Conservation (phyloP, 768 basidiomycete species). For the Suillus weaverae region DNA sequence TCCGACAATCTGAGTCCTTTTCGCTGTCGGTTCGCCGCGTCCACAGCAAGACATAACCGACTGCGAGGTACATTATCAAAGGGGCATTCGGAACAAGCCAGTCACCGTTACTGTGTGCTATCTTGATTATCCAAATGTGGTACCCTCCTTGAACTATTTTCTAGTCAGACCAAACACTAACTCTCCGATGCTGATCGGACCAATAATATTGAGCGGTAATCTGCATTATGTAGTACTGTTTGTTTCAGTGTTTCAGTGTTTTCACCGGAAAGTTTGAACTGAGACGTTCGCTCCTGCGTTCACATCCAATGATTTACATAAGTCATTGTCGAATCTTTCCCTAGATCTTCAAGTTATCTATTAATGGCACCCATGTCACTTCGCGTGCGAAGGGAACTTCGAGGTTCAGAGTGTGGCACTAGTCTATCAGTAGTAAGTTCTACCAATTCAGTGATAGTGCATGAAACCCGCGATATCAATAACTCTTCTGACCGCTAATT, state of each 20-base stretch:
- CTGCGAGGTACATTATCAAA: background rate
- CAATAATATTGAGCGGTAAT: conserved; percentile 14
- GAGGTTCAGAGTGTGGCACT: background rate
- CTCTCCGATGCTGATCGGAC: conserved; percentile 25
- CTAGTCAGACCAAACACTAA: too few species aligned
- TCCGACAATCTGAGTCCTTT: conserved; percentile 23
- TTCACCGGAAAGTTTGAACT: background rate
- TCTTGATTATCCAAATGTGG: background rate
- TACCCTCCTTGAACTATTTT: background rate
- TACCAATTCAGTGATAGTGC: background rate
- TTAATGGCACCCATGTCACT: background rate
- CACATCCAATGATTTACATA: background rate
- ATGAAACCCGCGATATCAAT: background rate
- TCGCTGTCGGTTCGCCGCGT: conserved; percentile 16
- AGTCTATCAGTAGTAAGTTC: background rate
- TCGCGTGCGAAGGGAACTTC: background rate
- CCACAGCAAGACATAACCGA: background rate
- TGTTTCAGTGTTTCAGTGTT: background rate
- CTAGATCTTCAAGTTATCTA: background rate
- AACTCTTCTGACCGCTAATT: background rate
- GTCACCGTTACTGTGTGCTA: background rate
- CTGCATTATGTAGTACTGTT: background rate
- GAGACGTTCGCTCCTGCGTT: background rate
- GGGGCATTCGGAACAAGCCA: background rate
- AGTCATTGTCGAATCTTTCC: background rate